A percentile compares a stretch with the other conserved stretches of the same genome.
phyloP scores from a whole-genome alignment of 345 rosid species.

The Citrus australasica region DNA sequence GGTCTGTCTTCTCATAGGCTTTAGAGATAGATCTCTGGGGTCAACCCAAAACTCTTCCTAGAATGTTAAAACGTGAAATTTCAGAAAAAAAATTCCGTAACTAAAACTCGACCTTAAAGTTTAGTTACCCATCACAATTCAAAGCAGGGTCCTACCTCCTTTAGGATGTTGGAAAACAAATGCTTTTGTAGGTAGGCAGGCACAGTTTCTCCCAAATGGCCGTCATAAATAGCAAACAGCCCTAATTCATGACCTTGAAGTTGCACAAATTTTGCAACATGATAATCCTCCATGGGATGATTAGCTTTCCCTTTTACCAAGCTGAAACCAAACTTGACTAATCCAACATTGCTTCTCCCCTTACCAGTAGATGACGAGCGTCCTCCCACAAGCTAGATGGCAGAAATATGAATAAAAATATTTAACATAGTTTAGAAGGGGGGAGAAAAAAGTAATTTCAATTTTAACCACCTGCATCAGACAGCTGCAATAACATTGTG shows the following conservation, averaged over 20 bases:
- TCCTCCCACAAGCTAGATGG: constrained; percentile 46
- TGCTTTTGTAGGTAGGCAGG: constrained; percentile 67
- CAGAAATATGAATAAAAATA: not conserved
- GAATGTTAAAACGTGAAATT: constrained; percentile 8
- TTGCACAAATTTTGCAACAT: constrained; percentile 61
- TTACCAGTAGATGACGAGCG: constrained; percentile 58
- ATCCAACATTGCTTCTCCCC: constrained; percentile 48
- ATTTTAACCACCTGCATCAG: not conserved
- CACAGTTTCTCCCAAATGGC: constrained; percentile 64
- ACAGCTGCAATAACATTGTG: not conserved
- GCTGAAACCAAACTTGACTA: constrained; percentile 58
- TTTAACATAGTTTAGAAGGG: not conserved
- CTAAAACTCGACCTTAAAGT: constrained; percentile 13
- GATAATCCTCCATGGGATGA: constrained; percentile 83
- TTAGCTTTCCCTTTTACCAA: constrained; percentile 61
- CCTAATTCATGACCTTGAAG: constrained; percentile 55
- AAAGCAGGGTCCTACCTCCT: constrained; percentile 43
- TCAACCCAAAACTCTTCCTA: constrained; percentile 70
- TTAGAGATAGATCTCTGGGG: constrained; percentile 45
- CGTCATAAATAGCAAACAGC: constrained; percentile 73
- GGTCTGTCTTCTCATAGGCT: constrained; percentile 72
- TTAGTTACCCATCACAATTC: constrained; percentile 3
- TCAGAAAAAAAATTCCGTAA: constrained; percentile 3
- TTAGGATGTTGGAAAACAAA: constrained; percentile 59
- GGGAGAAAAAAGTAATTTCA: not conserved